Evolutionary conservation across 441 rosid species (phyloP).

Genomic region (Aleurites moluccanus): DNA sequence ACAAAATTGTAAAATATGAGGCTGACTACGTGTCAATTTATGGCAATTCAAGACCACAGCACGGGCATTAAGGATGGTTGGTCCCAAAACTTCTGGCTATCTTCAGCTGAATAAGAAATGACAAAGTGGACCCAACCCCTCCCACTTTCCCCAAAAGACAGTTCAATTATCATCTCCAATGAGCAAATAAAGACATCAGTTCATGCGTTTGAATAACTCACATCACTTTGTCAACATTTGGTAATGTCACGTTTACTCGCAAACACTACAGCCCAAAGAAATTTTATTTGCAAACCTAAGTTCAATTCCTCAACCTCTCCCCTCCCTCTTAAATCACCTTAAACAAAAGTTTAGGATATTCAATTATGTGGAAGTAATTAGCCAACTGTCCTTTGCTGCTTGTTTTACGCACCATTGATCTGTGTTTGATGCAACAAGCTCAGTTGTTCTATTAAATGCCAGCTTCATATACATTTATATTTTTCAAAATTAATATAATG

Average conservation of each 20-base stretch:
- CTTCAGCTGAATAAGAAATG: conserved; percentile 6
- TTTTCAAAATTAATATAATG: conserved; percentile 4
- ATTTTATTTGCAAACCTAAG: background rate
- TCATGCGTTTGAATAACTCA: conserved; percentile 5
- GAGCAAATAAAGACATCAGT: background rate
- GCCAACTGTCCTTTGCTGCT: background rate
- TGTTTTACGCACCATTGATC: background rate
- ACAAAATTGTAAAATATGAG: background rate
- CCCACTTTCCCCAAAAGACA: background rate
- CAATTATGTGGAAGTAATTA: background rate
- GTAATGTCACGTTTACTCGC: background rate
- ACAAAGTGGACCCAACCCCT: background rate
- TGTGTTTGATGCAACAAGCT: background rate
- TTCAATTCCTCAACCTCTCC: background rate
- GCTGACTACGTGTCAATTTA: background rate
- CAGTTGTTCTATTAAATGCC: background rate
- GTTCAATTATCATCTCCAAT: background rate
- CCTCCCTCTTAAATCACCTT: background rate
- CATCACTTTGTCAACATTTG: conserved; percentile 11
- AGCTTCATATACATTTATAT: background rate
- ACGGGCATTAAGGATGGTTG: conserved; percentile 10
- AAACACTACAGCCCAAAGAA: background rate
- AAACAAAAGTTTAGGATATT: background rate
- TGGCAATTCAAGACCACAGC: conserved; percentile 15
- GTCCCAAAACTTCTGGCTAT: conserved; percentile 2